Evolutionary conservation across 2,329 filamentous ascomycete species (phyloP).

Genomic region (Exophiala calicioides): DNA sequence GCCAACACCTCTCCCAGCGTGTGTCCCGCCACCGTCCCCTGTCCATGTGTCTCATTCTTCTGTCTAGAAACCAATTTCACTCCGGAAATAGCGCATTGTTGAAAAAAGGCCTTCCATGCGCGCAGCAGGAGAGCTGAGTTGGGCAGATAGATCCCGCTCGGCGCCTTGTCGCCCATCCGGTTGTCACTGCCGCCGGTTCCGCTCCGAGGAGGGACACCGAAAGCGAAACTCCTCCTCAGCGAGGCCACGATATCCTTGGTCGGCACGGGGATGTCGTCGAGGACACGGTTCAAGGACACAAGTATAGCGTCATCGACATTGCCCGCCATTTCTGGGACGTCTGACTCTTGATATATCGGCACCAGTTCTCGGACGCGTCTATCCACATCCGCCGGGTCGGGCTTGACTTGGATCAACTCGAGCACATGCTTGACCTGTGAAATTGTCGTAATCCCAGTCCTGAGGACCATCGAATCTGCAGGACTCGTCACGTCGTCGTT

Average conservation of each 20-base stretch:
- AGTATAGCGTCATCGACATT: conserved; percentile 1
- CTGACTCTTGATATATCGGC: conserved; percentile 2
- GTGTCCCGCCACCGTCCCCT: background rate
- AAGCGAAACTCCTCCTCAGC: conserved; percentile 18
- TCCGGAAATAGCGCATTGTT: conserved; percentile 19
- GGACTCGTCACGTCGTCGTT: no score
- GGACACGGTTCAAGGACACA: conserved; percentile 15
- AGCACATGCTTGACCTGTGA: conserved; percentile 49
- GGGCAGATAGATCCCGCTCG: conserved; percentile 12
- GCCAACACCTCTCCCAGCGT: background rate
- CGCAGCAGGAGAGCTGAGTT: conserved; percentile 19
- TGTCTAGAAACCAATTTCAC: no score
- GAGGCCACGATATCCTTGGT: conserved; percentile 11
- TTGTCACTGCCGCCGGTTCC: no score
- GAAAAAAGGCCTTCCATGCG: conserved; percentile 24
- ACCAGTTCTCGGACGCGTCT: conserved; percentile 7
- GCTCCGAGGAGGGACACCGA: conserved; percentile 5
- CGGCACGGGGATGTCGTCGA: conserved; percentile 26
- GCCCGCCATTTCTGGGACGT: no score
- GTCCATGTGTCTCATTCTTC: no score
- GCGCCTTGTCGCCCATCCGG: background rate
- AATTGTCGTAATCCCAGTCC: conserved; percentile 39
- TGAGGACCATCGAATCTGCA: no score
- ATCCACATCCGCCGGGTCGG: conserved; percentile 12
- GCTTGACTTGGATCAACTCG: conserved; percentile 40